phyloP scores from a whole-genome alignment of 2,329 filamentous ascomycete genomes.

The Akanthomyces lecanii region DNA sequence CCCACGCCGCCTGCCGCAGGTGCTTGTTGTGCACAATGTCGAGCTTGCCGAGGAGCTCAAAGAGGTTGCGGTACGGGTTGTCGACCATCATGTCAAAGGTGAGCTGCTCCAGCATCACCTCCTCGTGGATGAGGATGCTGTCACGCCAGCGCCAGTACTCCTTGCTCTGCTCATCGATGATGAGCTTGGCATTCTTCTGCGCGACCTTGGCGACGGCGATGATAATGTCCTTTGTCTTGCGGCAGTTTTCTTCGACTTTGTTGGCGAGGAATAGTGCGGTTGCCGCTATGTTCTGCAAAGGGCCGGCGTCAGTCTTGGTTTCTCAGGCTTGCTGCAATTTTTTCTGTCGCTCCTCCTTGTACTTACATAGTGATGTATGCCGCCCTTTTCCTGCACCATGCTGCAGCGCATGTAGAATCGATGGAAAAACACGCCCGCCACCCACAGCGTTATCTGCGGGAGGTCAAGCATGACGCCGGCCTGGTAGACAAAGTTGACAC shows the following conservation, averaged over 20 bases:
- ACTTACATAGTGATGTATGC: constrained; percentile 85
- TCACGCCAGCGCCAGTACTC: constrained; percentile 99
- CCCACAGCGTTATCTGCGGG: constrained; percentile 86
- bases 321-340: background rate
- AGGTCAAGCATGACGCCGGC: constrained; percentile 89
- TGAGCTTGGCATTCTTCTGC: constrained; percentile 84
- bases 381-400: constrained; percentile 69
- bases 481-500: constrained; percentile 94
- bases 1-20: constrained; percentile 83
- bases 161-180: constrained; percentile 94
- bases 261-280: constrained; percentile 91
- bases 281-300: constrained; percentile 73
- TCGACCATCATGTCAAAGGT: constrained; percentile 93
- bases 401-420: constrained; percentile 90
- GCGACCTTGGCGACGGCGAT: constrained; percentile 91
- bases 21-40: constrained; percentile 73
- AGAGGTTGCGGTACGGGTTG: constrained; percentile 80
- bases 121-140: constrained; percentile 87
- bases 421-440: constrained; percentile 91
- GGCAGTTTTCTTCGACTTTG: constrained; percentile 94
- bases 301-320: background rate
- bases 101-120: constrained; percentile 82
- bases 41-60: constrained; percentile 72
- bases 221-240: constrained; percentile 92
- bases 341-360: background rate